Base-by-base conservation (phyloP, 1,284 basidiomycete species). In the Ganoderma lingzhi region DNA sequence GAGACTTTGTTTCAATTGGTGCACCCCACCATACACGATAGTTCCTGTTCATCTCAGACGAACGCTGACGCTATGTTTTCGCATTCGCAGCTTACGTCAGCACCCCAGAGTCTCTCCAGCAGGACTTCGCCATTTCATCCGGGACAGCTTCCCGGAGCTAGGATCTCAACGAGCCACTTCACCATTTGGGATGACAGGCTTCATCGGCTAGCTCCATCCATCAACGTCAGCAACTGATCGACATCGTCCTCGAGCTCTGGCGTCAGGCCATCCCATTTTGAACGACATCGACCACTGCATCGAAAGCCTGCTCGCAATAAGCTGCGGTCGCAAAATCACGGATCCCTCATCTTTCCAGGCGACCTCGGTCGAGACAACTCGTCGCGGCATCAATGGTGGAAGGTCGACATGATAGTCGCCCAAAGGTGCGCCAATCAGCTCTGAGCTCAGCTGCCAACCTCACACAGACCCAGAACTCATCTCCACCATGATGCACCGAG, bases 151-250 rank as follows among this genome's bases (percentile, higher is more conserved):
- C 65, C 65, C 79, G 88, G 48, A 76, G 77, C 42, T 69, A 79
- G 23, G 64, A 17, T n/a, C 45, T n/a, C 77, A 14, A 76, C 79
- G 48, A 71, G 79, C 45, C 80, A 6, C 80, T 93, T 59, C 86
- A n/a, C 85, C n/a, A 84, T 94, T 67, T 93, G 93, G 45, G 85
- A 91, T 19, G n/a, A n/a, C n/a, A n/a, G 92, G 92, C 6, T 93
- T 88, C 76, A 81, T 94, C 37, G 86, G 82, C 12, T 94, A 92
- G 92, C 84, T 84, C 69, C 84, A n/a, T n/a, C n/a, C n/a, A n/a
- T 94, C n/a, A 90, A 93, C 56, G 76, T 51, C 70, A 80, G 42
- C 80, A 85, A n/a, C 71, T 86, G 28, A 77, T 94, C n/a, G 78
- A 83, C 12, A 76, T 83, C 28, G 86, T 87, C 10, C 82, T 93